Conservation (phyloP, 2,329 filamentous ascomycete genomes). For the Dactylella cylindrospora region DNA sequence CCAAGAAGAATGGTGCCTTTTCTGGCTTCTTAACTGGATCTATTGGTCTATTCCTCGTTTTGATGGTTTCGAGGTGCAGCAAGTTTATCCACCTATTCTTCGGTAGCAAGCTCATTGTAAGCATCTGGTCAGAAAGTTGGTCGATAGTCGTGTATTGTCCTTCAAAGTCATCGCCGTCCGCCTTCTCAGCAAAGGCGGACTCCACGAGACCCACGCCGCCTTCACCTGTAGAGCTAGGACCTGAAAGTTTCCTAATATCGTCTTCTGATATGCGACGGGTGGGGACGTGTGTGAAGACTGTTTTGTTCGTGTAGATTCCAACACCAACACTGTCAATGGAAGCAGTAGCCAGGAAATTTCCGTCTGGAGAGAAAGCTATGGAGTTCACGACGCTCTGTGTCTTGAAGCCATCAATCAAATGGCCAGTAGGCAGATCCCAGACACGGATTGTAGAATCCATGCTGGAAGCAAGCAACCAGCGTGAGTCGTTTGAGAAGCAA, state of each 20-base stretch:
- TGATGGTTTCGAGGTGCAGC: constrained; percentile 86
- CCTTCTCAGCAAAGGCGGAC: constrained; percentile 67
- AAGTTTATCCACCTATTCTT: constrained; percentile 92
- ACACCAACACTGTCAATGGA: constrained; percentile 80
- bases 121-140: constrained; percentile 77
- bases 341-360: constrained; percentile 90
- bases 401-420: constrained; percentile 88
- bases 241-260: constrained; percentile 66
- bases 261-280: constrained; percentile 80
- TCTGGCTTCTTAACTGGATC: constrained; percentile 89
- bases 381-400: constrained; percentile 77
- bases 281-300: constrained; percentile 83
- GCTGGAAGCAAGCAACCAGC: constrained; percentile 88
- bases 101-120: constrained; percentile 85
- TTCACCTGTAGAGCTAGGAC: constrained; percentile 79
- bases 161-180: constrained; percentile 58
- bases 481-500: constrained; percentile 86
- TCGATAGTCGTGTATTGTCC: constrained; percentile 64
- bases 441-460: constrained; percentile 77
- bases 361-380: constrained; percentile 82
- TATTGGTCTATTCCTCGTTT: constrained; percentile 79
- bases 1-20: constrained; percentile 93
- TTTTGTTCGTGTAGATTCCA: constrained; percentile 90
- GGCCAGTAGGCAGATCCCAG: constrained; percentile 94
- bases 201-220: constrained; percentile 74